Conservation (phyloP, 2,329 filamentous ascomycete genomes). For the Zasmidium cellare region DNA sequence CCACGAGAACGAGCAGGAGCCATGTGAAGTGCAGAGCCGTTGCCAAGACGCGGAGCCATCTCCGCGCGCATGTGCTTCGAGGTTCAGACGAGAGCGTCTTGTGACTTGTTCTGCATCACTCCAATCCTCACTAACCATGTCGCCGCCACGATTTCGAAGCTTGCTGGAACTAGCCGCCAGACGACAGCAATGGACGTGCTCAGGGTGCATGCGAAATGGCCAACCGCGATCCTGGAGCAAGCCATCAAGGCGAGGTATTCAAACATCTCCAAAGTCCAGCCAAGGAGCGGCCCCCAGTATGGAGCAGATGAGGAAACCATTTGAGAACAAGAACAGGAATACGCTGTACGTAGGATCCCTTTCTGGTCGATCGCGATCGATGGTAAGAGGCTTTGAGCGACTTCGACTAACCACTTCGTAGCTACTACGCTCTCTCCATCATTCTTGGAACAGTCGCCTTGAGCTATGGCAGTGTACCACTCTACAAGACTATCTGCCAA, state of each 20-base stretch:
- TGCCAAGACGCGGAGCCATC: not conserved
- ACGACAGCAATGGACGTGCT: slow-evolving; percentile 25
- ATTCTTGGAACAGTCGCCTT: slow-evolving; percentile 78
- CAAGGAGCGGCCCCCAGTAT: slow-evolving; percentile 53
- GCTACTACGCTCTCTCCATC: slow-evolving; percentile 73
- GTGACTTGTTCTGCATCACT: slow-evolving; percentile 4
- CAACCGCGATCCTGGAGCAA: slow-evolving; percentile 15
- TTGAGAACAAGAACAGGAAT: slow-evolving; percentile 67
- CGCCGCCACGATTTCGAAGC: slow-evolving; percentile 30
- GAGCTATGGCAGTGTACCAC: slow-evolving; percentile 78
- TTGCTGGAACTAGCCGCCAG: slow-evolving; percentile 29
- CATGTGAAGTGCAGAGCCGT: not conserved
- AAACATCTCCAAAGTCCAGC: slow-evolving; percentile 23
- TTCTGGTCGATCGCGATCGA: not conserved
- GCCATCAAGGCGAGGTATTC: slow-evolving; percentile 32
- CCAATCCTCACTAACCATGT: slow-evolving; percentile 21
- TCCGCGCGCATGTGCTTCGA: not conserved
- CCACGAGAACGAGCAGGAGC: not conserved
- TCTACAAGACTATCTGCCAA: slow-evolving; percentile 90
- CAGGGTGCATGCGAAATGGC: slow-evolving; percentile 16
- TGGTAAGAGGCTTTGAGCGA: slow-evolving; percentile 21
- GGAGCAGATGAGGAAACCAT: slow-evolving; percentile 64
- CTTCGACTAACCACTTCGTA: slow-evolving; percentile 34
- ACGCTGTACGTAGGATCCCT: slow-evolving; percentile 52
- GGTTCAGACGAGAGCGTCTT: not conserved